Evolutionary conservation across 805 yeast species (phyloP), one percentile per base, ranked within the genome.

Genomic region (Teunomyces panamensis): DNA sequence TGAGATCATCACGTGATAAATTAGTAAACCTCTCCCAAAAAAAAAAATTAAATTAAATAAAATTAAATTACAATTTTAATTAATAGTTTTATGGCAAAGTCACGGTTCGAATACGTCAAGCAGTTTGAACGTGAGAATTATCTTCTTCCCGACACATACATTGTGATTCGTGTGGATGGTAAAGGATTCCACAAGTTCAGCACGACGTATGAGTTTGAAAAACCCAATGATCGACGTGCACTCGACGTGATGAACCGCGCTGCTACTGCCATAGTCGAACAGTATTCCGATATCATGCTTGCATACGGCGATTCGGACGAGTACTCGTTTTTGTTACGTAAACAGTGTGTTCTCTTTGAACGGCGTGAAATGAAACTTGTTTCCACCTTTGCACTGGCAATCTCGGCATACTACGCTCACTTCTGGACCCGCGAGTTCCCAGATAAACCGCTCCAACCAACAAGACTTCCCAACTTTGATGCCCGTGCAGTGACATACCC

Each of bases 241-340:
- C 65, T 94, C 29, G 67, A 72, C 1, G 78, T 90, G 50, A 90
- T 94, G 90, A 94, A 90, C 67, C 71, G 75, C 2, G 83, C 96
- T 3, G 98, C 98, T 0, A 56, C 63, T 50, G 77, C 79, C 42
- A 76, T 90, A 9, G 77, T 87, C 71, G 65, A 75, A 29, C 74
- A 78, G 33, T 79, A 89, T 35, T 80, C 86, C 7, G 98, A 94
- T 52, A 77, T 89, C 0, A 58, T 84, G 8, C 53, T 91, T 63
- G 96, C 96, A 0, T 94, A 86, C 62, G 99, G 99, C 0, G 98
- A 94, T 58, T 85, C 96, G 33, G 99, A 94, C 65, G 99, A 94
- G 68, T 94, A 87, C 62, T 85, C 92, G 10, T 92, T 92, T 64
- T 78, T 92, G 4, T 67, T 94, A 45, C 71, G 82, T 30, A 79